A percentile compares a stretch with the other conserved stretches of the same genome.
These are phyloP conservation scores for Backusella psychrophila DNA, from an alignment of 192 early-diverging fungal species.

Conservation along the genomic window DNA sequence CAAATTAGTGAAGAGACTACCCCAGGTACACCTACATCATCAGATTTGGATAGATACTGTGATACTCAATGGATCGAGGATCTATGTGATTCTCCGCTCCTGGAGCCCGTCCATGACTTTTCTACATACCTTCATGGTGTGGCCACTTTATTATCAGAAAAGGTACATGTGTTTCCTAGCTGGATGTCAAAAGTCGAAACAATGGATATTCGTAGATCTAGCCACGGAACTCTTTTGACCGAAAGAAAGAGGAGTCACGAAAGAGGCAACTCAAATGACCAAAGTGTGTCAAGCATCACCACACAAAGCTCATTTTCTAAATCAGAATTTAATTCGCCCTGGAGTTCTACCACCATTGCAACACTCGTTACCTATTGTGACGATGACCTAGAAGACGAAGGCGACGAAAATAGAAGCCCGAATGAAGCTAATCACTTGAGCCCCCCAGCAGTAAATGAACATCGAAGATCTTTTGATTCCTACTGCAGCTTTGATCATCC, in stretches of 20 bases:
- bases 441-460: not conserved
- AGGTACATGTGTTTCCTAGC: slow-evolving; percentile 6
- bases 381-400: not conserved
- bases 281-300: not conserved
- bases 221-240: not conserved
- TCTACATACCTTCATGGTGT: slow-evolving; percentile 17
- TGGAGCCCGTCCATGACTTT: slow-evolving; percentile 16
- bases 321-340: slow-evolving; percentile 1
- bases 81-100: not conserved
- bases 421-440: not conserved
- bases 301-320: slow-evolving; percentile 5
- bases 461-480: slow-evolving; percentile 7
- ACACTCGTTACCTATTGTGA: not conserved
- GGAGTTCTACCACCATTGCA: slow-evolving; percentile 10
- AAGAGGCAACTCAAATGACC: not conserved
- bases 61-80: not conserved
- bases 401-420: not conserved
- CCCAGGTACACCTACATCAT: not conserved
- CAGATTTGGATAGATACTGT: not conserved
- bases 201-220: not conserved
- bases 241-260: not conserved
- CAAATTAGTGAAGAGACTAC: slow-evolving; percentile 6
- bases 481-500: slow-evolving; percentile 15
- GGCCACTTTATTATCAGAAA: not conserved
- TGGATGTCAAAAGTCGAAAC: slow-evolving; percentile 7